Base-by-base conservation (phyloP, 1,139 yeast genomes). In the Saccharomyces hybrid region DNA sequence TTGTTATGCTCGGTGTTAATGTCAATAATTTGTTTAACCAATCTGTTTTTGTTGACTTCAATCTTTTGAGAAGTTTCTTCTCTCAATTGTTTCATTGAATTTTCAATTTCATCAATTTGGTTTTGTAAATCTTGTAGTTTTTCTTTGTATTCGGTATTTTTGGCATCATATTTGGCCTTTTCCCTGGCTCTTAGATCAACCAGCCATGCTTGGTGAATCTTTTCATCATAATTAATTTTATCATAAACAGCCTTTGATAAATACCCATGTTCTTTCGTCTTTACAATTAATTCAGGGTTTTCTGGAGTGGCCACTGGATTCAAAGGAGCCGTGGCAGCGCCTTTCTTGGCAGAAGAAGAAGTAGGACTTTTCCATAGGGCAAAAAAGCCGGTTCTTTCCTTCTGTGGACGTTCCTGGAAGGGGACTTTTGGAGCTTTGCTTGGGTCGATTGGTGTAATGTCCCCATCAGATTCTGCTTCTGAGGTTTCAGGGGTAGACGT, bases 181-280 rank as follows among this genome's bases (percentile, higher is more conserved):
- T 60, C 58, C 7, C 54, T 55, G 29, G 54, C 49, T 19, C 57
- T 54, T 42, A 54, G 62, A 12, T 59, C 56, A 12, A 54, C 54
- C 21, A 68, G 28, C 57, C 63, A 61, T 14, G 58, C 54, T 19
- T 57, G 52, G 54, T 67, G 69, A 5, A 55, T 52, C 2, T 57
- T 50, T 38, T 60, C 60, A 9, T 67, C 65, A 49, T 62, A 64
- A n/a, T 58, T 52, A 11, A 66, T 54, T 51, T 60, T 60, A 53
- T 68, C 71, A 54, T 64, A 64, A 7, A 68, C 61, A 1, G 67
- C 64, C 55, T 66, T 66, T 9, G 71, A 65, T 21, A 68, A 50
- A 52, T 62, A 57, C 11, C 69, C 68, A 46, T 61, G 29, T n/a
- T 61, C 57, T 14, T 59, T 59, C 2, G 68, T 61, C 42, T 60